phyloP scores from a whole-genome alignment of 305 asterid genomes.

The Plantago coronopus region DNA sequence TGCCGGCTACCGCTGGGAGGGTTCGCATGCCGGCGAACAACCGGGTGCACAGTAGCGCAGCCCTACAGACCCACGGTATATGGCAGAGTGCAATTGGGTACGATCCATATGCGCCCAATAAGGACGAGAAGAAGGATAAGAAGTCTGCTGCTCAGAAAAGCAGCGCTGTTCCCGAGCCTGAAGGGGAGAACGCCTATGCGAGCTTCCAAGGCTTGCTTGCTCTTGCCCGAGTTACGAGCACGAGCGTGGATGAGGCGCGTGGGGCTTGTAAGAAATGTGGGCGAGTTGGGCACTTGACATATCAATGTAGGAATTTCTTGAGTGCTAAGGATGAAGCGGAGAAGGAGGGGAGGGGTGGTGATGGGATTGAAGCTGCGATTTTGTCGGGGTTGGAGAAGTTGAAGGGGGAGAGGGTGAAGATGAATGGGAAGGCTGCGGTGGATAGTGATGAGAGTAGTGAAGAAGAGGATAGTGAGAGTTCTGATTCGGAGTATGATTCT shows the following conservation, averaged over 20 bases:
- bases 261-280: slow-evolving; percentile 95
- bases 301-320: slow-evolving; percentile 91
- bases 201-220: slow-evolving; percentile 91
- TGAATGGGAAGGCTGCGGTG: slow-evolving; percentile 30
- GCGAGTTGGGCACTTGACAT: slow-evolving; percentile 90
- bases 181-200: slow-evolving; percentile 74
- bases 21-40: slow-evolving; percentile 99
- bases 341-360: slow-evolving; percentile 45
- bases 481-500: slow-evolving; percentile 83
- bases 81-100: slow-evolving; percentile 98
- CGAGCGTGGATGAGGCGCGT: slow-evolving; percentile 84
- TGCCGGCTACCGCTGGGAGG: slow-evolving; percentile 99
- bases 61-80: slow-evolving; percentile 93
- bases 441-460: slow-evolving; percentile 37
- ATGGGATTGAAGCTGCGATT: slow-evolving; percentile 57
- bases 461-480: slow-evolving; percentile 72
- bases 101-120: slow-evolving; percentile 59
- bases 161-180: slow-evolving; percentile 48
- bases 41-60: slow-evolving; percentile 97
- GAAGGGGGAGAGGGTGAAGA: slow-evolving; percentile 59
- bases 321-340: slow-evolving; percentile 68
- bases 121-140: slow-evolving; percentile 47
- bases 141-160: slow-evolving; percentile 34
- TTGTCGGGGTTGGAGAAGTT: slow-evolving; percentile 71
- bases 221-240: slow-evolving; percentile 78